Evolutionary conservation across 1,284 basidiomycete genomes (phyloP), one percentile per base, ranked within the genome.

Genomic region (Leccinum glutinopallens): DNA sequence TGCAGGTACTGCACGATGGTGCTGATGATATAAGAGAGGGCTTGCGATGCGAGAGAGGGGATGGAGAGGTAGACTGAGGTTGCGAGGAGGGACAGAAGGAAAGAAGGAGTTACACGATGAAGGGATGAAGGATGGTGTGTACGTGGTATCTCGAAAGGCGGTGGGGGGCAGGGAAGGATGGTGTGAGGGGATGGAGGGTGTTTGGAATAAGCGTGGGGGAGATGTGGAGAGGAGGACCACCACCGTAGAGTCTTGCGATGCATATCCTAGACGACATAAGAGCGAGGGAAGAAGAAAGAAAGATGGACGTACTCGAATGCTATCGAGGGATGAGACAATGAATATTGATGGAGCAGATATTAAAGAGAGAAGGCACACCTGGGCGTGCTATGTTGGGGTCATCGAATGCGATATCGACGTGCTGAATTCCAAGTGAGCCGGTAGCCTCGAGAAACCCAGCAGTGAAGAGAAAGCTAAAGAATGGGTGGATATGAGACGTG

Each of bases 1-100:
- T 87, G 82, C 55, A 97, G 86, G 75, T 97, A 97, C 15, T 84
- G 84, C 0, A 87, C 73, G 46, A 92, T 86, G 0, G 92, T 92
- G 64, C 81, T 84, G 32, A 96, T 80, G 25, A 97, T 85, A 59
- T 87, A 80, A 0, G 85, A 81, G 25, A 96, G 80, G 0, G 92
- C 89, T 68, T 93, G 88, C 2, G 91, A 85, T 22, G 92, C 87
- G 33, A 96, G 76, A 12, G 87, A 83, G 0, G 92, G 91, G 29
- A 96, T 90, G 51, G 91, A 91, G 39, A 98, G 87, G 76, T 94
- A 97, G 55, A 92, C 85, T 1, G 93, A 85, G 5, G 94, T 94
- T 0, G 94, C 93, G 35, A 97, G 84, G 17, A 97, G 84, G 6
- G 94, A 96, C 12, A 96, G 83, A 2, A 97, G 83, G 72, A 97